phyloP scores from a whole-genome alignment of 805 yeast genomes.

The Suhomyces canberraensis region DNA sequence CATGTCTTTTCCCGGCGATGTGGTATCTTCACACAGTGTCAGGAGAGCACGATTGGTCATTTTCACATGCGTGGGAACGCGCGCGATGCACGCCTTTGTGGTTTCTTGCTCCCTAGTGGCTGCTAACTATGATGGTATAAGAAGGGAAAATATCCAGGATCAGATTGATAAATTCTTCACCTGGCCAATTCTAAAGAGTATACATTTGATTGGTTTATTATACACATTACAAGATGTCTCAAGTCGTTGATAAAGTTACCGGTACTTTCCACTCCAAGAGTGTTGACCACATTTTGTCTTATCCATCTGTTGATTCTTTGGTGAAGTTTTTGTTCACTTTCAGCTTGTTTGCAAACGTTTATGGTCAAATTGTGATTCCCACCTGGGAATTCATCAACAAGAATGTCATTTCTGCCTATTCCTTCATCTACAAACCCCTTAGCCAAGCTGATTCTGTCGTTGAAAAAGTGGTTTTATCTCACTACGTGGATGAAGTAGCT shows the following conservation, averaged over 20 bases:
- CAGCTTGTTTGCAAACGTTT: slow-evolving; percentile 20
- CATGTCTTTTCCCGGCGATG: no score
- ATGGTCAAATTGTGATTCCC: slow-evolving; percentile 21
- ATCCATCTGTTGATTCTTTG: slow-evolving; percentile 24
- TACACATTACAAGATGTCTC: no score
- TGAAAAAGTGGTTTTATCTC: slow-evolving; percentile 10
- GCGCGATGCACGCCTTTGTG: slow-evolving; percentile 2
- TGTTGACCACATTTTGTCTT: slow-evolving; percentile 29
- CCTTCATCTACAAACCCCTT: slow-evolving; percentile 13
- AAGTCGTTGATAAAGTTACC: slow-evolving; percentile 8
- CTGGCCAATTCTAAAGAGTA: no score
- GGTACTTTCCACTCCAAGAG: slow-evolving; percentile 30
- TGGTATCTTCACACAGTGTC: no score
- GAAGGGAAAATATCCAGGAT: slow-evolving; percentile 4
- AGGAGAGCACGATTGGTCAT: no score
- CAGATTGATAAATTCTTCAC: no score
- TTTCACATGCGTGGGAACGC: slow-evolving; percentile 4
- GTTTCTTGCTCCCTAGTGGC: slow-evolving; percentile 8
- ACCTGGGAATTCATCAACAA: slow-evolving; percentile 18
- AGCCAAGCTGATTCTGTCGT: slow-evolving; percentile 9
- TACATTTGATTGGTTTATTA: no score
- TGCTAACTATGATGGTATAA: slow-evolving; percentile 11
- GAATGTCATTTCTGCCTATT: slow-evolving; percentile 19
- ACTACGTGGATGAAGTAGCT: slow-evolving; percentile 10
- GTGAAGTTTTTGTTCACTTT: slow-evolving; percentile 23